Evolutionary conservation across 208 protist genomes (phyloP), one percentile per base, ranked within the genome.

Genomic region (Trypanosoma vivax): DNA sequence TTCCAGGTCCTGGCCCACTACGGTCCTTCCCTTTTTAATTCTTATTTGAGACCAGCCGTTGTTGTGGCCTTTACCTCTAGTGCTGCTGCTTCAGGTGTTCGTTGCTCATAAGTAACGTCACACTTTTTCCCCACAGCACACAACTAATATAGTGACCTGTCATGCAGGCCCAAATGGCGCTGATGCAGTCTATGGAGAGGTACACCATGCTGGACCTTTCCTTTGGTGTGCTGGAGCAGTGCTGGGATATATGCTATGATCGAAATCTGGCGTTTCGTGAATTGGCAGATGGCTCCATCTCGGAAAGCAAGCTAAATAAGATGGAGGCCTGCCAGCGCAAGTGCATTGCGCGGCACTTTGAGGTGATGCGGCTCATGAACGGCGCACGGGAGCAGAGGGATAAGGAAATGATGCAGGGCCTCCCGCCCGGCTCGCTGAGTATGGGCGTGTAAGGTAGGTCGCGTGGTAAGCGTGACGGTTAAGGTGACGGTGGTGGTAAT

Each of bases 161-260:
- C 2, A 93, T 93, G 86, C 82, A 90, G 64, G 74, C 70, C 2
- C 77, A 89, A 47, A 90, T 94, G 78, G 55, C 69, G 19, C 16
- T 90, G 6, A 67, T 65, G 38, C 72, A 86, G 60, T 64, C 83
- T 39, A 60, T 89, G 56, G 79, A 89, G 62, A 71, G 83, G 56
- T 92, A 83, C 65, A 31, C 53, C 25, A 85, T 82, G 76, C 49
- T 83, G 31, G 79, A 92, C 49, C 76, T 83, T 34, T 62, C 76
- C 9, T 83, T 89, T 53, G 29, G 47, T 37, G 45, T 79, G 7
- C 60, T 94, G 0, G 72, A 79, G 60, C 66, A 88, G 48, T 94
- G 88, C 72, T 94, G 88, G 88, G 77, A 87, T 19, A 79, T 88
- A 42, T 94, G 88, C 73, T 90, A 83, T 62, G 76, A 94, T 45